Evolutionary conservation across 1,284 basidiomycete genomes (phyloP), one percentile per base, ranked within the genome.

Genomic region (Abortiporus biennis): DNA sequence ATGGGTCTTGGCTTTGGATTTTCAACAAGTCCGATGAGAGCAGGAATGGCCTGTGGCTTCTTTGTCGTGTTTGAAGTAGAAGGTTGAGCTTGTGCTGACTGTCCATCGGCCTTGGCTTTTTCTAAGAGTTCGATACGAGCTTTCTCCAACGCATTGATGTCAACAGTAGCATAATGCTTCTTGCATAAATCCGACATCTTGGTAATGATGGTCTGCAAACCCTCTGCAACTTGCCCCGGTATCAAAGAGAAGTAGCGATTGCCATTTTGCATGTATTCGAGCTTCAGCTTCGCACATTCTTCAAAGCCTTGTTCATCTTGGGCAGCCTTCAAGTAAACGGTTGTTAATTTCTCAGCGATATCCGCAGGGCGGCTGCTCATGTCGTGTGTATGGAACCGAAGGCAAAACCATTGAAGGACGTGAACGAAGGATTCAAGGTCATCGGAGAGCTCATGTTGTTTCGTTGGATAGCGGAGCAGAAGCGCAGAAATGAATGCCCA

Each of bases 371-470:
- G n/a, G n/a, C n/a, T n/a, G n/a, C n/a, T n/a, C n/a, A n/a, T n/a
- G n/a, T n/a, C n/a, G n/a, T 42, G 32, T 6, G n/a, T 6, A 25
- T 42, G 40, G 31, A 19, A 42, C 11, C 40, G 32, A 17, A 42
- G 32, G 13, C 32, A 22, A n/a, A 15, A 15, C 40, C 40, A 42
- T 4, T 9, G n/a, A 22, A 42, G 22, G 15, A 42, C 11, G 19
- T 42, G 40, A 13, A 36, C 20, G 17, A 42, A 42, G 19, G 40
- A 42, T 27, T 42, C 40, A 16, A 42, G 6, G 22, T 42, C 40
- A 23, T 42, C 40, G 5, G 40, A 4, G 13, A 42, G 32, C 22
- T 42, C 32, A 15, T 15, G 22, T 8, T 20, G 32, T 19, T 42
- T 42, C 22, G 13, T 27, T 15, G 40, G 40, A 19, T 36, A 42